Percentiles rank a stretch among this genome's conserved stretches.
These are phyloP conservation scores for Penicillium salamii DNA, from an alignment of 495 filamentous ascomycete species.

Conservation along the genomic window DNA sequence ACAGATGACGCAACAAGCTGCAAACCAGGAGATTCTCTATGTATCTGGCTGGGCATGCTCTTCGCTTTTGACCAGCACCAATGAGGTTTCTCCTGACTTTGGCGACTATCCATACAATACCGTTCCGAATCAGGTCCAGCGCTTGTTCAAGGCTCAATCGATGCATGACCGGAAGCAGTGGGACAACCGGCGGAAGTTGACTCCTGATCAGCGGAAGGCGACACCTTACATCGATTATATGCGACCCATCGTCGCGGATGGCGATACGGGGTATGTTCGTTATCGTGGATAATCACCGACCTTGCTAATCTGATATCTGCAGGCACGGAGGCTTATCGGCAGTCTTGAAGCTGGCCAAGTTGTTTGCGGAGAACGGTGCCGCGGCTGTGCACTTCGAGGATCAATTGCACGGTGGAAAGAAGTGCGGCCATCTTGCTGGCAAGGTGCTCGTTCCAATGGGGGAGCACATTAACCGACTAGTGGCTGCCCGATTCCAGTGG, in stretches of 20 bases:
- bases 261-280: constrained; percentile 74
- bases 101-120: constrained; percentile 99
- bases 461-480: constrained; percentile 93
- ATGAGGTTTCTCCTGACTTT: constrained; percentile 96
- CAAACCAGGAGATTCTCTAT: constrained; percentile 93
- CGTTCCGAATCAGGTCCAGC: constrained; percentile 95
- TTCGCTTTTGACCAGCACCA: constrained; percentile 84
- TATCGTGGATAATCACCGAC: not conserved
- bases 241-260: constrained; percentile 94
- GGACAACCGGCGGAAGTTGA: constrained; percentile 77
- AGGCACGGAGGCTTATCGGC: constrained; percentile 82
- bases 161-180: constrained; percentile 96
- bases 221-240: constrained; percentile 88
- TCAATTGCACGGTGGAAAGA: constrained; percentile 96
- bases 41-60: constrained; percentile 97
- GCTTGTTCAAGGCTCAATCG: constrained; percentile 92
- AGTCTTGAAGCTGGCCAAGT: constrained; percentile 93
- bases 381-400: constrained; percentile 98
- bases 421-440: constrained; percentile 94
- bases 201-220: constrained; percentile 61
- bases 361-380: constrained; percentile 97
- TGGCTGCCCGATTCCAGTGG: constrained; percentile 94
- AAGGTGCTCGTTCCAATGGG: constrained; percentile 93
- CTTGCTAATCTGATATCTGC: constrained; percentile 1
- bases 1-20: constrained; percentile 98